Evolutionary conservation across 2,329 filamentous ascomycete species (phyloP), one percentile per base, ranked within the genome.

Genomic region (Niveomyces coronatus): DNA sequence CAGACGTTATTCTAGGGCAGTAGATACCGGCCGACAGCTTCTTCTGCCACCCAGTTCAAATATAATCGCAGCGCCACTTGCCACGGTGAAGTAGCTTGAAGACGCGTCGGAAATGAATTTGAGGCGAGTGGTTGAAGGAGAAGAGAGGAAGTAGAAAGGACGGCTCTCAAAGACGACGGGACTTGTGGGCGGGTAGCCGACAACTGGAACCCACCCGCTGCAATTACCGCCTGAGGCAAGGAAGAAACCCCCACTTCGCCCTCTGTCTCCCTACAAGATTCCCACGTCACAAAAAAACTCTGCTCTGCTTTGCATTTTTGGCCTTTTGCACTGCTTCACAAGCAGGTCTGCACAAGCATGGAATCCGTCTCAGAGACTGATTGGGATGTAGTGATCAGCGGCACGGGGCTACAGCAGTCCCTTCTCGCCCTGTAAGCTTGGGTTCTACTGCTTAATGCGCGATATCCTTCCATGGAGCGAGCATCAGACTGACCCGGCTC

Each of bases 301-400:
- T 50, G 48, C 38, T 42, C 28, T 33, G 42, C 39, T 37, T 18
- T 30, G 31, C 42, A 40, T 40, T 17, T 35, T 30, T 28, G 44
- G 16, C 41, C 39, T 22, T 36, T 48, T 39, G 33, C 35, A 33
- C 22, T 35, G 5, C 33, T 33, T 32, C 37, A 35, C 32, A 37
- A 20, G 27, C 16, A 17, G 39, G 37, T 36, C 35, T 39, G 42
- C 33, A 46, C 47, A 61, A 40, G 46, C 49, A 87, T 88, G 82
- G 82, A 88, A 63, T 77, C 77, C 47, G 66, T 88, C 49, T 70
- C 71, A 58, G 81, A 85, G 44, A 82, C 80, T 50, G 65, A 71
- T 45, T 89, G 83, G 83, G 83, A 89, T 68, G 76, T 83, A 53
- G 70, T 85, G 51, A 84, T 89, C 60, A 76, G 76, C 54, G 83